These are phyloP conservation scores for Butyriboletus loyo DNA, from an alignment of 768 basidiomycete genomes.

Conservation along the genomic window DNA sequence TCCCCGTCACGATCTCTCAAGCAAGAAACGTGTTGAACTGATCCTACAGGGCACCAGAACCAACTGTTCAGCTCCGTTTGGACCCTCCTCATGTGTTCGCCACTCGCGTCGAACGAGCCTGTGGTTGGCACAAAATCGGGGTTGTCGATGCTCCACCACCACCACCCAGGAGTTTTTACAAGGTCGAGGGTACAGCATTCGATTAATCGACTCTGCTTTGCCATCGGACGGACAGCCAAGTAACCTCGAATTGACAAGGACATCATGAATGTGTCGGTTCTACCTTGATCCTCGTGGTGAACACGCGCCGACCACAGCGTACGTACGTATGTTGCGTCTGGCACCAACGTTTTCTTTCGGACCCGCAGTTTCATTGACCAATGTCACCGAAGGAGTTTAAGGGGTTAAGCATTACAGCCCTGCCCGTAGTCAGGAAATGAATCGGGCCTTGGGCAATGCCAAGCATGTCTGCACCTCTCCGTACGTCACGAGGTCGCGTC, in stretches of 20 bases:
- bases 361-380: constrained; percentile 13
- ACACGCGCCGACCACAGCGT: constrained; percentile 12
- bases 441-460: constrained; percentile 14
- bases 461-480: constrained; percentile 6
- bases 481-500: constrained; percentile 6
- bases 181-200: not conserved
- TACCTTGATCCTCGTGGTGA: constrained; percentile 16
- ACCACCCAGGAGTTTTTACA: not conserved
- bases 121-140: not conserved
- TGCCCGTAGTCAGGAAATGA: constrained; percentile 6
- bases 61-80: not conserved
- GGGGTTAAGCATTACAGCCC: not conserved
- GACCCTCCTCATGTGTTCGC: not conserved
- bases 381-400: constrained; percentile 1
- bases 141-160: not conserved
- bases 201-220: not conserved
- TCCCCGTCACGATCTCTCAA: not conserved
- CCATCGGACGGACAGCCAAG: not conserved
- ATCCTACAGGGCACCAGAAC: not conserved
- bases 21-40: not conserved
- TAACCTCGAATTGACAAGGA: not conserved
- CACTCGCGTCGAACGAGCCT: not conserved
- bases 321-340: constrained; percentile 9
- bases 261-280: not conserved
- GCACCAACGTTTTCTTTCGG: constrained; percentile 18